Conservation (phyloP, 805 yeast species). For the Teunomyces panamensis region DNA sequence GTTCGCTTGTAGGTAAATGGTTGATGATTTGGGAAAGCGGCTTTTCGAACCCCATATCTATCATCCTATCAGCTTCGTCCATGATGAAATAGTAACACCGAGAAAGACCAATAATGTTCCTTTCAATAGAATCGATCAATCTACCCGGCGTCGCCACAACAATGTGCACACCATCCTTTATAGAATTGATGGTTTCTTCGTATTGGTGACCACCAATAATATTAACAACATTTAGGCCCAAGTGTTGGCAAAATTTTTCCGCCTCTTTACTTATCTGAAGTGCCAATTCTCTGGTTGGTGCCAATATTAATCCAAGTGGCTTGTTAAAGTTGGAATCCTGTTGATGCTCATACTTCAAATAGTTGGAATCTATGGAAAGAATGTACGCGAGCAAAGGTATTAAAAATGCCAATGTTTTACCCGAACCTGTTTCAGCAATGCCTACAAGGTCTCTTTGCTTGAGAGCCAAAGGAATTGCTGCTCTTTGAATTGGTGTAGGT, state of each 20-base stretch:
- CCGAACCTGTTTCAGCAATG: slow-evolving; percentile 95
- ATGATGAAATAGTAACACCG: slow-evolving; percentile 68
- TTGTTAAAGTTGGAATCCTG: slow-evolving; percentile 50
- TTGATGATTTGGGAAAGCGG: slow-evolving; percentile 63
- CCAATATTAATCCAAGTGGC: slow-evolving; percentile 77
- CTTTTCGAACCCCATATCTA: slow-evolving; percentile 89
- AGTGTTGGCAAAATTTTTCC: slow-evolving; percentile 40
- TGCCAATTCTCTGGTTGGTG: slow-evolving; percentile 94
- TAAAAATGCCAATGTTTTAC: slow-evolving; percentile 83
- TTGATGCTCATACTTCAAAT: slow-evolving; percentile 36
- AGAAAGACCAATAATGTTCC: slow-evolving; percentile 57
- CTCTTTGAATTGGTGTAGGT: slow-evolving; percentile 92
- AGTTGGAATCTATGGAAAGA: slow-evolving; percentile 29
- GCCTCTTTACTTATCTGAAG: slow-evolving; percentile 77
- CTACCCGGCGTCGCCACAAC: slow-evolving; percentile 96
- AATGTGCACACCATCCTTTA: slow-evolving; percentile 67
- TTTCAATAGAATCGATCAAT: slow-evolving; percentile 72
- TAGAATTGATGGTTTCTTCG: slow-evolving; percentile 62
- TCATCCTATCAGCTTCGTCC: slow-evolving; percentile 96
- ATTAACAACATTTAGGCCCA: slow-evolving; percentile 51
- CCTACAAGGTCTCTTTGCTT: slow-evolving; percentile 69
- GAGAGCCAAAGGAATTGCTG: slow-evolving; percentile 73
- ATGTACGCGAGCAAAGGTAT: slow-evolving; percentile 67
- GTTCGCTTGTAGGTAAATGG: slow-evolving; percentile 45
- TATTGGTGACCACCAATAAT: slow-evolving; percentile 90